Evolutionary conservation across 1,284 basidiomycete genomes (phyloP).

Genomic region (Somion occarium): DNA sequence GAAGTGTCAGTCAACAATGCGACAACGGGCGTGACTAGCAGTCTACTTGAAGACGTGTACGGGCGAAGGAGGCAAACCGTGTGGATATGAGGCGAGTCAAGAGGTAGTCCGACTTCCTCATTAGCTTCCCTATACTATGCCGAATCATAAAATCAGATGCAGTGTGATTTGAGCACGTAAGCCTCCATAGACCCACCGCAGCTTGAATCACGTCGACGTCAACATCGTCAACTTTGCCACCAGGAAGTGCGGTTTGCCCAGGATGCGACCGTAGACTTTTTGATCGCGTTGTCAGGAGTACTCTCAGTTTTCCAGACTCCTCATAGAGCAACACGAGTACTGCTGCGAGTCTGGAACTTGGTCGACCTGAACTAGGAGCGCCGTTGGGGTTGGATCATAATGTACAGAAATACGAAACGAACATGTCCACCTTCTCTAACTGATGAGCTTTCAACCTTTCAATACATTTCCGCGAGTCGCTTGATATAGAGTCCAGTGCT

Average conservation of each 20-base stretch:
- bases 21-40: constrained; percentile 70
- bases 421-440: constrained; percentile 47
- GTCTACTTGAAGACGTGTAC: constrained; percentile 59
- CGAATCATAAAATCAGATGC: background rate
- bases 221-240: constrained; percentile 71
- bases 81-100: constrained; percentile 51
- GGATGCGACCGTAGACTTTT: constrained; percentile 73
- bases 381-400: background rate
- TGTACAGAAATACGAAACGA: constrained; percentile 28
- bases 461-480: constrained; percentile 19
- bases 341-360: constrained; percentile 53
- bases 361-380: constrained; percentile 40
- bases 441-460: constrained; percentile 36
- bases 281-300: constrained; percentile 81
- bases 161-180: constrained; percentile 6
- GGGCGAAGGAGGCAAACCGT: constrained; percentile 66
- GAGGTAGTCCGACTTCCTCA: constrained; percentile 76
- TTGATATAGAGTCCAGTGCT: constrained; percentile 15
- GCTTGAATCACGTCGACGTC: constrained; percentile 64
- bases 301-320: constrained; percentile 56
- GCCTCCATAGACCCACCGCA: constrained; percentile 49
- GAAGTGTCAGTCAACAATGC: constrained; percentile 56
- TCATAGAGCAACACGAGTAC: constrained; percentile 80
- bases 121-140: constrained; percentile 74
- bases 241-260: constrained; percentile 79